Conservation (phyloP, 2,329 filamentous ascomycete species). For the Fonsecaea monophora region DNA sequence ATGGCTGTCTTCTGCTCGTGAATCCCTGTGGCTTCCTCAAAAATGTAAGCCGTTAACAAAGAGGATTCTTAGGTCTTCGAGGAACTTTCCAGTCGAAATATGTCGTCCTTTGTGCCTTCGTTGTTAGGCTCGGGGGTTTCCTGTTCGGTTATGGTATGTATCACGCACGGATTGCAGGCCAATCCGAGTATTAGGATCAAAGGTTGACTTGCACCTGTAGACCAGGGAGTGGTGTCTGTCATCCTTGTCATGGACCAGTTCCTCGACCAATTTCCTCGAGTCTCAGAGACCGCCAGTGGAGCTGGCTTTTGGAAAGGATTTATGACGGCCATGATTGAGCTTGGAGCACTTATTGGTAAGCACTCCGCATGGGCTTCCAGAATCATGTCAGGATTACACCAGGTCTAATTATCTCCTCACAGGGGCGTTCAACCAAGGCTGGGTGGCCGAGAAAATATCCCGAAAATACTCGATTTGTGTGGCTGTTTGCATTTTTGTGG, state of each 20-base stretch:
- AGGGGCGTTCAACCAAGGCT: constrained; percentile 55
- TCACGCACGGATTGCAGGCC: background rate
- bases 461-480: constrained; percentile 61
- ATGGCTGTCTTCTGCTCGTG: background rate
- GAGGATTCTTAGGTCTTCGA: constrained; percentile 47
- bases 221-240: constrained; percentile 54
- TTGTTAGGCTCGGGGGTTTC: constrained; percentile 59
- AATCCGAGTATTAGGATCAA: background rate
- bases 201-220: constrained; percentile 37
- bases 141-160: constrained; percentile 55
- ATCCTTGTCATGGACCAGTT: constrained; percentile 62
- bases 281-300: constrained; percentile 49
- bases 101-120: constrained; percentile 59
- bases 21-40: background rate
- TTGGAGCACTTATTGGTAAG: constrained; percentile 55
- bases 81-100: constrained; percentile 59
- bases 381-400: background rate
- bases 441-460: constrained; percentile 59
- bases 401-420: constrained; percentile 21
- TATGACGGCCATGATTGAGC: constrained; percentile 63
- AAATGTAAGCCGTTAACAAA: background rate
- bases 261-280: constrained; percentile 53
- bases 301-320: constrained; percentile 53
- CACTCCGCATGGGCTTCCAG: background rate
- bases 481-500: constrained; percentile 58